These are phyloP conservation scores for Xylaria sp. DNA, from an alignment of 495 filamentous ascomycete species.

Conservation along the genomic window DNA sequence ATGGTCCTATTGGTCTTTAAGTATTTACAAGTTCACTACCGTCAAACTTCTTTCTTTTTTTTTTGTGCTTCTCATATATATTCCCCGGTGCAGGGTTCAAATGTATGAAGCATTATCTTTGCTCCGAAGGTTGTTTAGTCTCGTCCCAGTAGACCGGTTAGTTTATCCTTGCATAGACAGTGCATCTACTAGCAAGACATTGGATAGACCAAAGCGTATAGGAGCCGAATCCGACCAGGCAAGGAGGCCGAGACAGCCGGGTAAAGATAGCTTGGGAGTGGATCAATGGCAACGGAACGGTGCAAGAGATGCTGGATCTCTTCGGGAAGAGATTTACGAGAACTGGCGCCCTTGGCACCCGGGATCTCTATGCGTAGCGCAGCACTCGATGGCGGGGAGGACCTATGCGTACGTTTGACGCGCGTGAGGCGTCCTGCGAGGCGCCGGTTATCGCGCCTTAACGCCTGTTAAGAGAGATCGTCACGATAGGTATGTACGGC, in stretches of 20 bases:
- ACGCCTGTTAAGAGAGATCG: not conserved
- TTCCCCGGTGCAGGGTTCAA: not conserved
- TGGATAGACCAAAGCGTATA: not conserved
- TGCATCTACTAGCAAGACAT: not conserved
- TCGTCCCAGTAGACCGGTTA: not conserved
- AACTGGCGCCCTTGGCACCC: constrained; percentile 11
- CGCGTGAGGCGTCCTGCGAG: constrained; percentile 10
- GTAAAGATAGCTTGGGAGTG: not conserved
- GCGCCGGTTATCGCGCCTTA: constrained; percentile 8
- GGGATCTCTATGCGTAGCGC: not conserved
- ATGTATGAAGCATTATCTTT: not conserved
- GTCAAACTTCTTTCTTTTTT: too few relatives aligned
- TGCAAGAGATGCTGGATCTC: not conserved
- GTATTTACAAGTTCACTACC: not conserved
- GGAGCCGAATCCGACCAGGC: not conserved
- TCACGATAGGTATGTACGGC: not conserved
- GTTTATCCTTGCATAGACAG: not conserved
- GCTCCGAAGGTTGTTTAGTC: not conserved
- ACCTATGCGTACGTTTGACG: constrained; percentile 3
- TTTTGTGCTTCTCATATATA: not conserved
- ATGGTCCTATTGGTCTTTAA: not conserved
- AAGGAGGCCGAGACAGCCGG: not conserved
- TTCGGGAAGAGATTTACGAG: not conserved
- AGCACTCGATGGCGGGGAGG: not conserved
- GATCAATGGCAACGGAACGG: not conserved